Conservation (phyloP, 192 early-diverging fungal genomes). For the Pecoramyces ruminantium region DNA sequence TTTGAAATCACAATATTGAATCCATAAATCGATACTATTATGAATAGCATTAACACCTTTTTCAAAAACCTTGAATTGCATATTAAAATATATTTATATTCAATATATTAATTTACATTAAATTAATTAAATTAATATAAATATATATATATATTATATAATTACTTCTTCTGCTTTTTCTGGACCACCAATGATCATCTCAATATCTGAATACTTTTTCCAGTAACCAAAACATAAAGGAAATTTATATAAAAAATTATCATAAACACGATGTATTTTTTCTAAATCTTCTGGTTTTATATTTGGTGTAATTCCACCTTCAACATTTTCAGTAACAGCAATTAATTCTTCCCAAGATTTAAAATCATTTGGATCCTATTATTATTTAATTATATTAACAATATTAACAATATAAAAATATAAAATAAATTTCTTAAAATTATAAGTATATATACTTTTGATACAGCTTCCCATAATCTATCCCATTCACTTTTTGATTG, state of each 20-base stretch:
- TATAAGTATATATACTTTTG: constrained; percentile 5
- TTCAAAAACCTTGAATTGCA: constrained; percentile 59
- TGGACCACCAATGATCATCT: constrained; percentile 26
- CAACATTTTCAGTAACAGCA: constrained; percentile 28
- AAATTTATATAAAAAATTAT: constrained; percentile 48
- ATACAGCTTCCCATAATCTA: constrained; percentile 29
- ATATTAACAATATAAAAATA: not conserved
- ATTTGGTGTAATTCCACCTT: constrained; percentile 28
- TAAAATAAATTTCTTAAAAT: too few species aligned
- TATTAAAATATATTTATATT: too few species aligned
- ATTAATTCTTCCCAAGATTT: constrained; percentile 51
- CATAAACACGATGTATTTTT: constrained; percentile 35
- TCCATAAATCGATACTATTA: constrained; percentile 57
- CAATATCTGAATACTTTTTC: constrained; percentile 59
- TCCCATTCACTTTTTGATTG: constrained; percentile 20
- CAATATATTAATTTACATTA: too few species aligned
- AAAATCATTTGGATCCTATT: constrained; percentile 43
- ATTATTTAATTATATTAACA: not conserved
- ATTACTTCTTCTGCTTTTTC: constrained; percentile 44
- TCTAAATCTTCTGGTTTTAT: constrained; percentile 21
- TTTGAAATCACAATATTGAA: constrained; percentile 47
- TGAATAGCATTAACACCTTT: constrained; percentile 45
- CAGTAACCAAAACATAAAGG: constrained; percentile 65
- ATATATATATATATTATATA: too few species aligned
- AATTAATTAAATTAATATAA: too few species aligned